Evolutionary conservation across 2,329 filamentous ascomycete species (phyloP), one percentile per base, ranked within the genome.

Genomic region (Macroventuria anomochaeta): DNA sequence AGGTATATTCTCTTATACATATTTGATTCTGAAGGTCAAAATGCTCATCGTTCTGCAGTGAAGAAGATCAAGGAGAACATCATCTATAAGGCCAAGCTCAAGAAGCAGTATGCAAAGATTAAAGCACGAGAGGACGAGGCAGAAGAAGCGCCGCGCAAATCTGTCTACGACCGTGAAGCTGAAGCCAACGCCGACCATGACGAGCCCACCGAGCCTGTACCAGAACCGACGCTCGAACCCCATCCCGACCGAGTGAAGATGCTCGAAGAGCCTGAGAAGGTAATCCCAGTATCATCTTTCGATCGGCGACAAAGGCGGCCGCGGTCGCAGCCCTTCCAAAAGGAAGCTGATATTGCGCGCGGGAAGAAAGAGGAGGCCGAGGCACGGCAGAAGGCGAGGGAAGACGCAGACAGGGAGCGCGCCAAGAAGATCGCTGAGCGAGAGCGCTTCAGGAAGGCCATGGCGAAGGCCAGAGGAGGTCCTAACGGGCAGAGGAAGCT

Each of bases 11-110:
- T 15, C 21, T 18, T 8, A n/a, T n/a, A n/a, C 10, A 7, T 25
- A 3, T 1, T 5, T 21, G 13, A 3, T 8, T 3, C 5, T 13
- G 13, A n/a, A 5, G 13, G 1, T n/a, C 17, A 4, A 1, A 11
- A 32, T 50, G 21, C 40, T 64, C 42, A 62, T 42, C 37, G 8
- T 12, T 17, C 10, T 15, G 29, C 67, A 93, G 90, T 90, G 53
- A 86, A 90, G 75, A 93, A 93, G 76, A 95, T 96, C 70, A 97
- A 97, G 76, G 84, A 88, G 61, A 85, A 90, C 62, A 80, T 96
- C 50, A 97, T 97, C 67, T 86, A 92, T 75, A 96, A 95, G 74
- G 92, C 93, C 56, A 96, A 97, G 76, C 82, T 96, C 58, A 95
- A 93, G 77, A 96, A 96, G 76, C 85, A 89, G 34, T 97, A 96